phyloP scores from a whole-genome alignment of 1,139 yeast species.

The Blastobotrys ciferrii region DNA sequence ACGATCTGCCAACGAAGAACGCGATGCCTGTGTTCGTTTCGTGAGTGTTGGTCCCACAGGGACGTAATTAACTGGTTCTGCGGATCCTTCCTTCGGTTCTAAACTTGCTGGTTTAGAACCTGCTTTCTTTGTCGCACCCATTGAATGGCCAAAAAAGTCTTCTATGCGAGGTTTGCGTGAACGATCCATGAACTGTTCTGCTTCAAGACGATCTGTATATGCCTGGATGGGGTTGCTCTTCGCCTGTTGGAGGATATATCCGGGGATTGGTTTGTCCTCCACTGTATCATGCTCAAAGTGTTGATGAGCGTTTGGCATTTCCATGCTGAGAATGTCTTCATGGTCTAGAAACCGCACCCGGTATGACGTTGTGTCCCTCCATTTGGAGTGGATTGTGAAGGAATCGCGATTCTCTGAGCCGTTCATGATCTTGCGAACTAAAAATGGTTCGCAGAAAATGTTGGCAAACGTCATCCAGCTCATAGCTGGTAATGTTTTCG shows the following conservation, averaged over 20 bases:
- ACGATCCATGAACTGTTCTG: not conserved
- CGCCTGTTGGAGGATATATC: conserved; percentile 1
- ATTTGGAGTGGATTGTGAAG: not conserved
- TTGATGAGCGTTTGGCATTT: not conserved
- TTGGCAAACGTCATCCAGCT: conserved; percentile 2
- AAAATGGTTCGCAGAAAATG: conserved; percentile 1
- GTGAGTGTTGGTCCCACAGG: not conserved
- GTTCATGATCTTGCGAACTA: not conserved
- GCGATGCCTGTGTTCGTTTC: not conserved
- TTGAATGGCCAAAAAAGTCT: conserved; percentile 4
- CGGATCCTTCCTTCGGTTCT: no score
- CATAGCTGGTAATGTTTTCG: not conserved
- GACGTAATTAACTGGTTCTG: no score
- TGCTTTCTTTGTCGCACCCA: no score
- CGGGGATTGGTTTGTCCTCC: conserved; percentile 1
- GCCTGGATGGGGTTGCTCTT: not conserved
- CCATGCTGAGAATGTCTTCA: conserved; percentile 3
- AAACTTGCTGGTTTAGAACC: not conserved
- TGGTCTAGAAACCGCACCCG: conserved; percentile 3
- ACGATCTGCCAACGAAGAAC: not conserved
- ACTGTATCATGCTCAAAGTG: not conserved
- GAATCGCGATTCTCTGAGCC: not conserved
- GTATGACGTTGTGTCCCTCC: not conserved
- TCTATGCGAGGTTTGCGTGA: conserved; percentile 1
- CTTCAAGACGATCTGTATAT: not conserved